These are phyloP conservation scores for Macrolepiota albuminosa DNA, from an alignment of 768 basidiomycete genomes.

Conservation along the genomic window DNA sequence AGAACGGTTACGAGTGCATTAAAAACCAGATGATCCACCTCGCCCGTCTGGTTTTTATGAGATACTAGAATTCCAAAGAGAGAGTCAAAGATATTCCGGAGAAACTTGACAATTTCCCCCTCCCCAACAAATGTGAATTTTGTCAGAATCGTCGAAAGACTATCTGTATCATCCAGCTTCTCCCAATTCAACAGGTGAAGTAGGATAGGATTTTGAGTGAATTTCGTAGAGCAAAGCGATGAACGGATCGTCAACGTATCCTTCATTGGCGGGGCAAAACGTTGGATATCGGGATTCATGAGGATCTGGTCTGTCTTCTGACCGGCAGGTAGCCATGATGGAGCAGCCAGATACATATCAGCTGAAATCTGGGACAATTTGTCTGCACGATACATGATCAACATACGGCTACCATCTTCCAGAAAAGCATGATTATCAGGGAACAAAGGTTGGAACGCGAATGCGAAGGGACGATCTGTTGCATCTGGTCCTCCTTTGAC, in stretches of 20 bases:
- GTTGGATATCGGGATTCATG: slow-evolving; percentile 57
- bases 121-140: slow-evolving; percentile 92
- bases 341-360: slow-evolving; percentile 67
- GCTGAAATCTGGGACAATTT: slow-evolving; percentile 57
- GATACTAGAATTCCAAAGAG: slow-evolving; percentile 88
- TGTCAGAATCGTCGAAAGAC: slow-evolving; percentile 66
- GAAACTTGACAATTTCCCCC: slow-evolving; percentile 91
- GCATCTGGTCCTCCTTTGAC: slow-evolving; percentile 33
- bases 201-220: slow-evolving; percentile 86
- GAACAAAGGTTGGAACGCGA: slow-evolving; percentile 87
- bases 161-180: slow-evolving; percentile 54
- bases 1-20: slow-evolving; percentile 88
- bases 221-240: slow-evolving; percentile 87
- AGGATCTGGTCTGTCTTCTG: slow-evolving; percentile 57
- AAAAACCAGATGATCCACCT: slow-evolving; percentile 85
- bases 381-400: slow-evolving; percentile 83
- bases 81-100: slow-evolving; percentile 87
- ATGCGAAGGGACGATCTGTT: slow-evolving; percentile 80
- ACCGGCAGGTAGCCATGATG: slow-evolving; percentile 52
- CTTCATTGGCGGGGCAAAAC: slow-evolving; percentile 61
- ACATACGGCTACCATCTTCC: slow-evolving; percentile 83
- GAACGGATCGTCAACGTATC: slow-evolving; percentile 82
- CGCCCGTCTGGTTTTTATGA: slow-evolving; percentile 62
- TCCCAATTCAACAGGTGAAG: slow-evolving; percentile 83
- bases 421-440: slow-evolving; percentile 72